Conservation (phyloP, 163 green algal genomes). For the Chloroidium sp. region DNA sequence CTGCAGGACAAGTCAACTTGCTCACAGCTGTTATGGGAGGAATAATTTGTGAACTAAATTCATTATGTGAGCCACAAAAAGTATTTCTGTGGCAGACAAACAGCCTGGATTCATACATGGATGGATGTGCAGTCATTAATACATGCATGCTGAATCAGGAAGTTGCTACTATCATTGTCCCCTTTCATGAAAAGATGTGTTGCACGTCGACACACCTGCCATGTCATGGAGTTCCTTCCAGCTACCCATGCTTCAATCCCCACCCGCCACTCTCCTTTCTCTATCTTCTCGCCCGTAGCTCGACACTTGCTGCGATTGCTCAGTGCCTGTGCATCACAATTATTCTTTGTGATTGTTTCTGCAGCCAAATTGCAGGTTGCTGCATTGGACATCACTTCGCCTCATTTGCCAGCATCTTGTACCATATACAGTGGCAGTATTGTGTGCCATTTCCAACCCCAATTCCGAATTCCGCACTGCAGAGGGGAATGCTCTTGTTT, state of each 20-base stretch:
- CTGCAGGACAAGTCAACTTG: not conserved
- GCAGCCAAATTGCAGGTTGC: no score
- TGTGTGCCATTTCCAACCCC: no score
- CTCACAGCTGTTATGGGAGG: no score
- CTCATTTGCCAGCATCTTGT: not conserved
- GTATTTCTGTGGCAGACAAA: no score
- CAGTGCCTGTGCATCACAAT: conserved; percentile 2
- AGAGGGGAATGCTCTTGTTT: no score
- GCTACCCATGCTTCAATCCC: conserved; percentile 13
- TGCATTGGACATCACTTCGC: not conserved
- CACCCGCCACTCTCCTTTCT: conserved; percentile 20
- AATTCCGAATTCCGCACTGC: no score
- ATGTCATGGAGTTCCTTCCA: conserved; percentile 1
- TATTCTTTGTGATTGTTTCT: no score
- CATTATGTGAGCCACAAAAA: no score
- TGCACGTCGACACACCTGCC: conserved; percentile 1
- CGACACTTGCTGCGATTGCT: conserved; percentile 20
- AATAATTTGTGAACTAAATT: no score
- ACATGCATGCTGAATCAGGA: not conserved
- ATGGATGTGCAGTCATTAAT: no score
- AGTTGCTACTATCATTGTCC: not conserved
- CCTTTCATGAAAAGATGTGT: not conserved
- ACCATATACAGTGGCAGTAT: no score
- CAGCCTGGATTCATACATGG: no score
- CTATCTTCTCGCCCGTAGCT: conserved; percentile 22